Base-by-base conservation (phyloP, 2,329 filamentous ascomycete genomes). In the Macrophomina pseudophaseolina region DNA sequence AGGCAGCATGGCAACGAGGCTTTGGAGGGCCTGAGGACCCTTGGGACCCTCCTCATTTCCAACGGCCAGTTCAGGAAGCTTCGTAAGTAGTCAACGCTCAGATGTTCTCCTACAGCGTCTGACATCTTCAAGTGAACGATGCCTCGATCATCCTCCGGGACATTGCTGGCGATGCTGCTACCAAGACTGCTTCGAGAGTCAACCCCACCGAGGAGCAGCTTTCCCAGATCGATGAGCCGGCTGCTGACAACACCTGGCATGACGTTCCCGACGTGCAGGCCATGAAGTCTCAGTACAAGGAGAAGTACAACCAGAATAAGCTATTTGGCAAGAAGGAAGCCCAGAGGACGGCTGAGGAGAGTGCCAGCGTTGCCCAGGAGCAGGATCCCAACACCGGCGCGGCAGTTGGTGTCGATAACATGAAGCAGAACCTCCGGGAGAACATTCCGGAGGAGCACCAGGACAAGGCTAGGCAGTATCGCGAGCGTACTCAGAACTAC, bases 11-110 rank as follows among this genome's bases (percentile, higher is more conserved):
- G 90, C 48, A 88, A 95, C 70, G 86, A 94, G 77, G 93, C 91
- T 1, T 83, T 96, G 8, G 88, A 97, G 70, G 95, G 94, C 32
- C 81, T 99, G 52, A 90, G 93, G 72, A 97, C 93, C 3, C 84
- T 99, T 0, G 95, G 94, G 62, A 94, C 91, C 18, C 84, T 99
- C 66, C 83, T 98, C 73, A 91, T 98, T 74, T 97, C 94, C 73
- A 99, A 99, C 74, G 95, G 95, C 71, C 94, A 98, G 78, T 97
- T 97, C 85, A 88, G 93, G 72, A 97, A 97, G 83, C 87, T 97
- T 40, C 80, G 91, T 90, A 87, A 79, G 90, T 87, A 11, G 8
- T 33, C 5, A 56, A 60, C 14, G 2, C 2, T 3, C 35, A 18
- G 44, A 5, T 14, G 54, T 8, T 9, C 5, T 9, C 12, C 2